Percentiles rank a stretch among this genome's conserved stretches.
phyloP scores from a whole-genome alignment of 768 basidiomycete genomes.

The Kwoniella heveanensis region DNA sequence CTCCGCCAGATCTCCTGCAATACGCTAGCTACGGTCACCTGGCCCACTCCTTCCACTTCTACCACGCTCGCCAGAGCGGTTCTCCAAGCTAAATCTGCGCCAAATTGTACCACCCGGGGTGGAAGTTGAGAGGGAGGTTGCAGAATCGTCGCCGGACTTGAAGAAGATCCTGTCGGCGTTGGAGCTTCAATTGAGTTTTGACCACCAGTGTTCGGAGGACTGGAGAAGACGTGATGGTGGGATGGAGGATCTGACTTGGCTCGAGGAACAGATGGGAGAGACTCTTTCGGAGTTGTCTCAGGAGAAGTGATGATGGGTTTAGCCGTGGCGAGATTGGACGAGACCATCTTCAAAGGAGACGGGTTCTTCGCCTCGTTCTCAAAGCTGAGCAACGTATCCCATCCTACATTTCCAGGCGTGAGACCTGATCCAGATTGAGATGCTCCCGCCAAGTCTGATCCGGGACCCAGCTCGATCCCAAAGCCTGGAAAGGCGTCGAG shows the following conservation, averaged over 20 bases:
- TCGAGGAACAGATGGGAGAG: neutral
- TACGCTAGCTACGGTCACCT: slow-evolving; percentile 36
- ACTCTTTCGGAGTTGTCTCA: neutral
- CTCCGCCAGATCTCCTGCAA: slow-evolving; percentile 46
- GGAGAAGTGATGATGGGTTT: slow-evolving; percentile 1
- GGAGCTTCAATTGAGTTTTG: neutral
- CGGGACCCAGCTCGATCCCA: slow-evolving; percentile 23
- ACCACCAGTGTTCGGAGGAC: no score
- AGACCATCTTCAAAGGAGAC: neutral
- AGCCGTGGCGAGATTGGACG: slow-evolving; percentile 7
- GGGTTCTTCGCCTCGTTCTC: slow-evolving; percentile 16
- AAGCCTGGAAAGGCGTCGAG: slow-evolving; percentile 29
- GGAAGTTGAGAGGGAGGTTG: neutral
- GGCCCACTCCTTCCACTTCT: slow-evolving; percentile 45
- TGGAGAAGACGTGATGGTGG: neutral
- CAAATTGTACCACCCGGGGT: slow-evolving; percentile 25
- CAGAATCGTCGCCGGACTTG: neutral
- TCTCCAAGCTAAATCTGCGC: slow-evolving; percentile 43
- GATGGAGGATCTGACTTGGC: slow-evolving; percentile 22
- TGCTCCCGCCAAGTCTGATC: neutral
- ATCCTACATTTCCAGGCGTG: slow-evolving; percentile 27
- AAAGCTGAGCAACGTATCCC: slow-evolving; percentile 41
- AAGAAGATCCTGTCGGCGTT: neutral
- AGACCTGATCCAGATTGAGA: slow-evolving; percentile 5
- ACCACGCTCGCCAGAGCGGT: slow-evolving; percentile 46